Percentiles rank a stretch among this genome's conserved stretches.
Conservation (phyloP, 2,329 filamentous ascomycete species). For the Beauveria pseudobassiana region DNA sequence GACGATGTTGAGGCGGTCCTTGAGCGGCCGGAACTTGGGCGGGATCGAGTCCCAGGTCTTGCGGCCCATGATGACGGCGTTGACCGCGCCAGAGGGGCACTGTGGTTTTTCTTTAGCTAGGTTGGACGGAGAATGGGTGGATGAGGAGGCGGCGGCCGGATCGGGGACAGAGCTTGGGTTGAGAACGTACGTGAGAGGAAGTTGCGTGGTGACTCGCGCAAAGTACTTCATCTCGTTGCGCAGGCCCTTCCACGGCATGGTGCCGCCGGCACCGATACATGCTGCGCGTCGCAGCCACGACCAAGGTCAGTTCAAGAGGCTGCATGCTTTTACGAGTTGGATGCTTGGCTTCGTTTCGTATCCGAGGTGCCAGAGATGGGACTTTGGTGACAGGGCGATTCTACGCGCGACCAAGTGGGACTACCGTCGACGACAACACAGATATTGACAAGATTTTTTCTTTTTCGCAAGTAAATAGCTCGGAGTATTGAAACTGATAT, state of each 20-base stretch:
- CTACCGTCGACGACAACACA: neutral
- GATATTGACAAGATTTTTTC: no score
- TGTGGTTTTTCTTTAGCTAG: slow-evolving; percentile 7
- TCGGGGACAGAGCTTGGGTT: neutral
- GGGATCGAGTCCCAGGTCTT: slow-evolving; percentile 96
- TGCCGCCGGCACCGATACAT: slow-evolving; percentile 76
- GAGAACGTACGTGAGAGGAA: slow-evolving; percentile 33
- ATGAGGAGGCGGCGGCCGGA: no score
- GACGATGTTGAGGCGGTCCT: slow-evolving; percentile 73
- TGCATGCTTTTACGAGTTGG: slow-evolving; percentile 20
- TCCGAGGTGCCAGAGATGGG: neutral
- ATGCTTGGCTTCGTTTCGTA: neutral
- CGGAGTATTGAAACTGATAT: no score
- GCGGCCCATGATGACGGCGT: slow-evolving; percentile 92
- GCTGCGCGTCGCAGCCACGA: slow-evolving; percentile 83
- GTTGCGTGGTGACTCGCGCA: slow-evolving; percentile 73
- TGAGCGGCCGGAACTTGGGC: slow-evolving; percentile 66
- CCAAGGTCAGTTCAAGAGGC: slow-evolving; percentile 65
- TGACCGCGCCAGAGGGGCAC: slow-evolving; percentile 34
- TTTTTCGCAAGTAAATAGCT: no score
- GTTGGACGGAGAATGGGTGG: no score
- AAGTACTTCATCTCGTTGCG: slow-evolving; percentile 95
- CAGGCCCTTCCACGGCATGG: slow-evolving; percentile 81
- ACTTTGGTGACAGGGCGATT: neutral
- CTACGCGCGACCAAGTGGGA: slow-evolving; percentile 5